Evolutionary conservation across 805 yeast species (phyloP).

Genomic region (Yarrowia sp.): DNA sequence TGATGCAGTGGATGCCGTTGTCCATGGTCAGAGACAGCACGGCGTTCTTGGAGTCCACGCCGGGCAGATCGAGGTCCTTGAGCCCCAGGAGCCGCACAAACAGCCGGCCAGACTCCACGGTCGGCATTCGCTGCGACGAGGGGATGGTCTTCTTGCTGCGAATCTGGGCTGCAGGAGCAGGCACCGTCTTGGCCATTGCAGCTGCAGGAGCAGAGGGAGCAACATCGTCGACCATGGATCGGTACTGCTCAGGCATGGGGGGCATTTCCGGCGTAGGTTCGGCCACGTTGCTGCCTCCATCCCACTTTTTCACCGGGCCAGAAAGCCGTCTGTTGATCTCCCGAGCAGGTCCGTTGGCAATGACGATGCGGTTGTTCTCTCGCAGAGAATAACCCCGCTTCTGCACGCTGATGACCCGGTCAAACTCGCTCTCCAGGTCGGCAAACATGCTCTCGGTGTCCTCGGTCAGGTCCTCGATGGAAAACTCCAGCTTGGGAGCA

Average conservation of each 20-base stretch:
- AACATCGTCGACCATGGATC: conserved; percentile 14
- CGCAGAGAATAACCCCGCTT: conserved; percentile 45
- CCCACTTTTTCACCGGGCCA: conserved; percentile 31
- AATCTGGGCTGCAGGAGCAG: conserved; percentile 3
- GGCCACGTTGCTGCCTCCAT: conserved; percentile 13
- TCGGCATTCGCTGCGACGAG: conserved; percentile 37
- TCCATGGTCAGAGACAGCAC: conserved; percentile 62
- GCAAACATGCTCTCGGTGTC: conserved; percentile 43
- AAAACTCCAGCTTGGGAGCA: conserved; percentile 39
- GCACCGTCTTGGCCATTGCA: neutral
- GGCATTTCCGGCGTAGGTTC: conserved; percentile 28
- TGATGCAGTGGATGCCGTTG: conserved; percentile 78
- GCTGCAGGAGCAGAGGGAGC: neutral
- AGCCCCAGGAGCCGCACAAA: conserved; percentile 44
- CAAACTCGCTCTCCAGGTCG: conserved; percentile 45
- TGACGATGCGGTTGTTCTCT: conserved; percentile 43
- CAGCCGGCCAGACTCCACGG: conserved; percentile 43
- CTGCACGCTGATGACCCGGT: conserved; percentile 42
- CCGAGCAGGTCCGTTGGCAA: conserved; percentile 41
- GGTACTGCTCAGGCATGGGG: conserved; percentile 22
- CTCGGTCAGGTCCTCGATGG: conserved; percentile 38
- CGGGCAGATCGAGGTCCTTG: conserved; percentile 55
- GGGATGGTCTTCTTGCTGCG: conserved; percentile 19
- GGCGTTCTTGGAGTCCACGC: conserved; percentile 54
- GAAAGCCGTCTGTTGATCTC: conserved; percentile 24